Evolutionary conservation across 129 eudicot genomes (phyloP).

Genomic region (Flaveria bidentis): DNA sequence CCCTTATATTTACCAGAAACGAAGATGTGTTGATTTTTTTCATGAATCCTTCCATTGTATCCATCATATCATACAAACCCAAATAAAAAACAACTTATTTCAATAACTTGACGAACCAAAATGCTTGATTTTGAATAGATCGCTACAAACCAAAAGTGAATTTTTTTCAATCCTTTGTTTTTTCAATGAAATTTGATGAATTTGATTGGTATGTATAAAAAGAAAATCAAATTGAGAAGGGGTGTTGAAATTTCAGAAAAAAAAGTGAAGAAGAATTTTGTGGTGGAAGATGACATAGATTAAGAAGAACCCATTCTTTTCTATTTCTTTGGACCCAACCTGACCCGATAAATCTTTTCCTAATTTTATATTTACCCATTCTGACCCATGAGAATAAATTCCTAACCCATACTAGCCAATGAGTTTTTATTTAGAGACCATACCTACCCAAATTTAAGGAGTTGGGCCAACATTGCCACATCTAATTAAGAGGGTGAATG

Average conservation of each 20-base stretch:
- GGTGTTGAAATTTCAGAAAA: neutral
- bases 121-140: neutral
- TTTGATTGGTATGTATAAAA: too few species aligned
- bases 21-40: slow-evolving; percentile 82
- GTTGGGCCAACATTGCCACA: too few species aligned
- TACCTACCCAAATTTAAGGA: too few species aligned
- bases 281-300: too few species aligned
- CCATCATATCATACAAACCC: slow-evolving; percentile 71
- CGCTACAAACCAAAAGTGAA: neutral
- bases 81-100: slow-evolving; percentile 21
- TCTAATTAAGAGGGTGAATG: too few species aligned
- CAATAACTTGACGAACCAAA: slow-evolving; percentile 10
- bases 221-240: neutral
- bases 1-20: slow-evolving; percentile 80
- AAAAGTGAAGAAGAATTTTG: neutral
- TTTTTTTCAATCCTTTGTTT: neutral
- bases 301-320: too few species aligned
- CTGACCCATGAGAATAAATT: too few species aligned
- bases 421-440: too few species aligned
- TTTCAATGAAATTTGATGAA: neutral
- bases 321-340: too few species aligned
- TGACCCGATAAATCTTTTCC: too few species aligned
- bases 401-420: too few species aligned
- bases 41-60: slow-evolving; percentile 86
- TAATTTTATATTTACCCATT: too few species aligned